phyloP scores from a whole-genome alignment of 2,329 filamentous ascomycete genomes.

The Triangularia setosa region DNA sequence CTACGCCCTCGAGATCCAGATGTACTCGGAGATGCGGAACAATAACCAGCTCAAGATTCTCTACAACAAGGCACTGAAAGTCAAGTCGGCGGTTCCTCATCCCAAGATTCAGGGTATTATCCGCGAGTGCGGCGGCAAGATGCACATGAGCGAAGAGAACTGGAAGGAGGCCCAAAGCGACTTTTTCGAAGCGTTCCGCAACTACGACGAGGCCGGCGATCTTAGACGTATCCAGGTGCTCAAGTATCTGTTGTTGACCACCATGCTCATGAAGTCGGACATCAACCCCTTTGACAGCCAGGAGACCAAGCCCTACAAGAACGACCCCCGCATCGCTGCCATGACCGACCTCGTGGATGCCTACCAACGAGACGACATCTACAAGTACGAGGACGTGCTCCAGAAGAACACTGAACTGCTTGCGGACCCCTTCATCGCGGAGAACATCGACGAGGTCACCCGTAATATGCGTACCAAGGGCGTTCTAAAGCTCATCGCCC shows the following conservation, averaged over 20 bases:
- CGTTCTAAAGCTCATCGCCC: conserved; percentile 85
- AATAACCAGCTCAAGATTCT: conserved; percentile 94
- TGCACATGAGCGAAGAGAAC: conserved; percentile 99
- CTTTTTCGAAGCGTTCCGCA: conserved; percentile 98
- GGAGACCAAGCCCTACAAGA: conserved; percentile 97
- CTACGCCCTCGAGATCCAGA: conserved; percentile 96
- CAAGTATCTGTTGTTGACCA: conserved; percentile 93
- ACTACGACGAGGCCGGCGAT: conserved; percentile 97
- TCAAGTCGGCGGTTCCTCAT: conserved; percentile 95
- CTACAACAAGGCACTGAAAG: conserved; percentile 85
- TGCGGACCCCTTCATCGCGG: conserved; percentile 90
- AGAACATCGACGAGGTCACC: conserved; percentile 98
- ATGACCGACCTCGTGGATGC: conserved; percentile 98
- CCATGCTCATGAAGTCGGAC: conserved; percentile 96
- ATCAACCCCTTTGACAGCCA: conserved; percentile 99
- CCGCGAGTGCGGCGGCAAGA: conserved; percentile 96
- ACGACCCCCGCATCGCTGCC: conserved; percentile 87
- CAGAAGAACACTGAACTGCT: conserved; percentile 85
- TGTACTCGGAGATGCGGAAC: conserved; percentile 95
- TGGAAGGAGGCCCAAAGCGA: conserved; percentile 97
- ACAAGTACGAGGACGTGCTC: conserved; percentile 83
- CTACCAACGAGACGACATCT: conserved; percentile 92
- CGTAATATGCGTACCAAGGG: conserved; percentile 98
- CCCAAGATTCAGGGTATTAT: conserved; percentile 99
- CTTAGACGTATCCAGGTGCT: conserved; percentile 94